Percentiles rank a stretch among this genome's conserved stretches.
Evolutionary conservation across 2,329 filamentous ascomycete species (phyloP).

Genomic region (Massarina eburnea): DNA sequence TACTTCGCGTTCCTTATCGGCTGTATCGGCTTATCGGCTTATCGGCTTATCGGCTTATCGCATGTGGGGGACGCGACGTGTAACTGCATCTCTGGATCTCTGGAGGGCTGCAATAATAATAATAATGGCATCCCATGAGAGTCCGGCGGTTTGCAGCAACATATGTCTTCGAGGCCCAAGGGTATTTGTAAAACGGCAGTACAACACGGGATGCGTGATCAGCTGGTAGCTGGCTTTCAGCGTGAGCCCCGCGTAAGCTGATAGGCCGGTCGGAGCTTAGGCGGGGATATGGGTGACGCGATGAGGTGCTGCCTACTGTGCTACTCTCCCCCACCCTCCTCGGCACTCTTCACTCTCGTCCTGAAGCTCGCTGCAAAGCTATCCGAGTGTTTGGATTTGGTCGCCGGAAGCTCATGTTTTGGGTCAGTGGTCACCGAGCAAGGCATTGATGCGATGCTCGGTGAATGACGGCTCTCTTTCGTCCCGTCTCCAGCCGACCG

Average conservation of each 20-base stretch:
- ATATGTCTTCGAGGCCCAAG: not conserved
- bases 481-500: too few relatives aligned
- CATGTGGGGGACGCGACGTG: not conserved
- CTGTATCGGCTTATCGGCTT: not conserved
- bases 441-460: not conserved
- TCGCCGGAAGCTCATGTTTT: not conserved
- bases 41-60: not conserved
- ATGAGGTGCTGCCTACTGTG: not conserved
- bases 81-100: not conserved
- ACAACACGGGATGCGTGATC: slow-evolving; percentile 2
- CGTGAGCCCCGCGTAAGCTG: slow-evolving; percentile 14
- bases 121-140: not conserved
- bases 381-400: not conserved
- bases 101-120: not conserved
- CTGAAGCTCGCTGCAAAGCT: not conserved
- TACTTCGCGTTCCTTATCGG: not conserved
- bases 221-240: not conserved
- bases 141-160: too few relatives aligned
- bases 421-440: not conserved
- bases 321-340: slow-evolving; percentile 1
- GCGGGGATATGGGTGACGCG: slow-evolving; percentile 8
- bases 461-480: not conserved
- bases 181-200: not conserved
- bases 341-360: not conserved
- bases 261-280: slow-evolving; percentile 10